Conservation (phyloP, 2,329 filamentous ascomycete genomes). For the Monilinia laxa region DNA sequence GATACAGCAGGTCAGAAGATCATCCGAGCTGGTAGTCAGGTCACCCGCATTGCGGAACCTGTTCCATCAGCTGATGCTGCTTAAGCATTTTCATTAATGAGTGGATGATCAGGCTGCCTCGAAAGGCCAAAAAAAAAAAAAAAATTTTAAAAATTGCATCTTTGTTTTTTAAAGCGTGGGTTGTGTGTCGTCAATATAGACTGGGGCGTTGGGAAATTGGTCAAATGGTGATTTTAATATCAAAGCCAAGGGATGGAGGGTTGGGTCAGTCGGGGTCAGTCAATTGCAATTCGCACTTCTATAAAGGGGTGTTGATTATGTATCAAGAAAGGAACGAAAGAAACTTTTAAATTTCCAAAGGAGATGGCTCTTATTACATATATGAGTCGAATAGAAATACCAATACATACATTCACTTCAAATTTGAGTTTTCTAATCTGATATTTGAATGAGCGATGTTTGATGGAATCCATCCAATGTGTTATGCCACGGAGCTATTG, state of each 20-base stretch:
- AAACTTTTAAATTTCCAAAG: neutral
- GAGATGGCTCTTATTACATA: neutral
- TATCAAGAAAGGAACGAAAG: neutral
- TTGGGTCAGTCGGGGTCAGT: neutral
- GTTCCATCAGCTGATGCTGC: slow-evolving; percentile 82
- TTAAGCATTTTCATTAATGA: slow-evolving; percentile 42
- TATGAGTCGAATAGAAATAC: neutral
- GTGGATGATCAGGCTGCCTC: slow-evolving; percentile 9
- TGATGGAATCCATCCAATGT: neutral
- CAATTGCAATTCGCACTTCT: neutral
- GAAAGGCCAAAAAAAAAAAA: neutral
- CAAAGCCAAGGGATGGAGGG: slow-evolving; percentile 6
- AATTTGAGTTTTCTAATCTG: neutral
- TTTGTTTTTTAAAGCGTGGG: slow-evolving; percentile 27
- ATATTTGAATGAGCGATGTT: neutral
- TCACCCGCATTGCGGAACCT: slow-evolving; percentile 79
- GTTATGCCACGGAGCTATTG: no score
- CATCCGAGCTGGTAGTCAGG: slow-evolving; percentile 79
- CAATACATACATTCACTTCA: neutral
- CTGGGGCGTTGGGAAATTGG: slow-evolving; percentile 27
- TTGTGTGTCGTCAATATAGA: slow-evolving; percentile 23
- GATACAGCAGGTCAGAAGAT: slow-evolving; percentile 80
- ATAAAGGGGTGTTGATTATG: neutral
- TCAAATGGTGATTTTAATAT: slow-evolving; percentile 19
- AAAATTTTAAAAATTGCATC: slow-evolving; percentile 21